These are phyloP conservation scores for Salix suchowensis DNA, from an alignment of 345 rosid genomes.

Conservation along the genomic window DNA sequence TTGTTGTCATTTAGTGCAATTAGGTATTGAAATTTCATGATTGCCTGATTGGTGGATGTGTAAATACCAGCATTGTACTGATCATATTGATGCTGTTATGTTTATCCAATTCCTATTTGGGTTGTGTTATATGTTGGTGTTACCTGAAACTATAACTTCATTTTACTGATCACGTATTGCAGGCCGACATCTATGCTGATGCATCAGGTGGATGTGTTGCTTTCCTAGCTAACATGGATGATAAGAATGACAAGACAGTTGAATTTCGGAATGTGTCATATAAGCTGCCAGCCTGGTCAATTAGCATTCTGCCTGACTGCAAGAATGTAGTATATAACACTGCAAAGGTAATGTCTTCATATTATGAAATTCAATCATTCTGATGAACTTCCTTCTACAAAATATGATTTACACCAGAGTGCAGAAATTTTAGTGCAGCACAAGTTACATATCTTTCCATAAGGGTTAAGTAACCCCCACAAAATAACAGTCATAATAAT, in stretches of 20 bases:
- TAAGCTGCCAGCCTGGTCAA: slow-evolving; percentile 91
- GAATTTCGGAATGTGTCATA: slow-evolving; percentile 55
- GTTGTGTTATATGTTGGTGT: not conserved
- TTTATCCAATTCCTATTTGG: not conserved
- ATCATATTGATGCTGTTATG: not conserved
- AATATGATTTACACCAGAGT: too few species aligned
- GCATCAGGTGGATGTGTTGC: slow-evolving; percentile 73
- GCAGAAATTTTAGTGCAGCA: too few species aligned
- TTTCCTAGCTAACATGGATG: slow-evolving; percentile 74
- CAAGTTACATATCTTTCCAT: not conserved
- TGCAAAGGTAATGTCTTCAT: slow-evolving; percentile 56
- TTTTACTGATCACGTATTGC: slow-evolving; percentile 15
- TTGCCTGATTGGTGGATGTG: not conserved
- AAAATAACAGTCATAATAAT: too few species aligned
- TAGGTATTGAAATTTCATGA: not conserved
- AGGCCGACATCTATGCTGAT: slow-evolving; percentile 74
- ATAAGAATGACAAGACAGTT: slow-evolving; percentile 56
- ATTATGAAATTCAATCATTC: not conserved
- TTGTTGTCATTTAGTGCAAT: not conserved
- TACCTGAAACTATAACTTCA: not conserved
- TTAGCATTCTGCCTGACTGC: slow-evolving; percentile 94
- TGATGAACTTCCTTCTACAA: not conserved
- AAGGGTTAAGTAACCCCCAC: not conserved
- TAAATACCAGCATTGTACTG: not conserved
- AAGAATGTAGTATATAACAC: slow-evolving; percentile 69